Evolutionary conservation across 805 yeast species (phyloP).

Genomic region (Wickerhamomyces strasburgensis): DNA sequence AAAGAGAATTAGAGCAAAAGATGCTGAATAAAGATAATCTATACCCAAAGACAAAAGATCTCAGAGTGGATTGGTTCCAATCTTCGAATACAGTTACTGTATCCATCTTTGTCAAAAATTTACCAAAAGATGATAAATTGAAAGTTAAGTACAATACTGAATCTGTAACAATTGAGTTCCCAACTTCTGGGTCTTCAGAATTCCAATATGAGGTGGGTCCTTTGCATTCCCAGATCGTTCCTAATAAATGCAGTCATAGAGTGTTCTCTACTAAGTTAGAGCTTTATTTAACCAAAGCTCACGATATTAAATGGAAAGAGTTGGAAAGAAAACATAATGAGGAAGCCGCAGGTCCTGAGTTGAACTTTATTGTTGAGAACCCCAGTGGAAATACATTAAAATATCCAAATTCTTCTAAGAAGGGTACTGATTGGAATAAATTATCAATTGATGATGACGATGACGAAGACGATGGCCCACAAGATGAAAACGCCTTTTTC

Average conservation of each 20-base stretch:
- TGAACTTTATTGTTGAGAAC: no score
- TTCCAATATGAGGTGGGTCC: slow-evolving; percentile 55
- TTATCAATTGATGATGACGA: slow-evolving; percentile 41
- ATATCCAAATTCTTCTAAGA: slow-evolving; percentile 64
- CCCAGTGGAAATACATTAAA: not conserved
- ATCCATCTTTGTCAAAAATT: slow-evolving; percentile 64
- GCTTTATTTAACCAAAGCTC: slow-evolving; percentile 48
- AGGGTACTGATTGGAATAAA: slow-evolving; percentile 65
- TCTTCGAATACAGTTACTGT: slow-evolving; percentile 50
- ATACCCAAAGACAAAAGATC: slow-evolving; percentile 25
- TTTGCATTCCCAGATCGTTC: slow-evolving; percentile 46
- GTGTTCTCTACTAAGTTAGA: slow-evolving; percentile 76
- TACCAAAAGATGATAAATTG: slow-evolving; percentile 45
- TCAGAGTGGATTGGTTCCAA: slow-evolving; percentile 74
- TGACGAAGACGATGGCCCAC: slow-evolving; percentile 40
- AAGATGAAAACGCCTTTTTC: slow-evolving; percentile 65
- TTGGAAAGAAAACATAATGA: slow-evolving; percentile 28
- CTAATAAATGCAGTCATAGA: slow-evolving; percentile 38
- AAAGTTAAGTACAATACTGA: slow-evolving; percentile 34
- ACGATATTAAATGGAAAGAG: slow-evolving; percentile 46
- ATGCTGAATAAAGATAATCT: slow-evolving; percentile 22
- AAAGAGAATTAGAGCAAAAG: slow-evolving; percentile 19
- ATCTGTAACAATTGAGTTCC: slow-evolving; percentile 41
- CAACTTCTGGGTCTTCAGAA: slow-evolving; percentile 44
- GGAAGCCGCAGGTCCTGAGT: slow-evolving; percentile 3